Evolutionary conservation across 306 rosid genomes (phyloP), one percentile per base, ranked within the genome.

Genomic region (Echinosophora koreensis): DNA sequence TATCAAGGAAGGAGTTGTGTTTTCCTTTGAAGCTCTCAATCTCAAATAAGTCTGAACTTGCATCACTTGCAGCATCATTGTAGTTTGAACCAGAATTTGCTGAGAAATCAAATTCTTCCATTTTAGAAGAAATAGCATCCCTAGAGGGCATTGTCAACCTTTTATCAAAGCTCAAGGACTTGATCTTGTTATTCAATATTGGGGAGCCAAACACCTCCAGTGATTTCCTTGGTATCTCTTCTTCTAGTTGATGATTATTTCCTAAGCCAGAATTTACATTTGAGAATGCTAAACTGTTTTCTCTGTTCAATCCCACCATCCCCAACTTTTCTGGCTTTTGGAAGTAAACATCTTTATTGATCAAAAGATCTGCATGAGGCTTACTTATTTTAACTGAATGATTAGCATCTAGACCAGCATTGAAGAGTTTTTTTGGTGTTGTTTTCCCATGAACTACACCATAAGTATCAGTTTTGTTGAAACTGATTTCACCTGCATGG

Each of bases 21-120:
- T 87, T 89, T 1, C 80, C 88, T 7, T 86, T 86, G 15, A 95
- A 52, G 79, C 92, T 89, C 73, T 92, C 97, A 4, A 95, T 87
- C 88, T 95, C 98, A 67, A 95, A 95, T 7, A 95, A 76, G 73
- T 95, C 98, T 49, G 98, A 95, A 77, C 98, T 95, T 77, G 93
- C 90, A 84, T 92, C 98, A 61, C 97, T 95, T 37, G 71, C 97
- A 1, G 74, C 70, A 73, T 95, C 98, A 59, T 87, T 71, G 50
- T 65, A 76, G 62, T 28, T 52, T 61, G 80, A 75, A 2, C 79
- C 81, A 12, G 69, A 27, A 2, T 35, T 70, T 9, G 67, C 72
- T 14, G 51, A 39, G 39, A 75, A 65, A 63, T 75, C 88, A 18
- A 81, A 58, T 58, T 87, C 88, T 47, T 87, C 89, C 63, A 66